Base-by-base conservation (phyloP, 495 filamentous ascomycete genomes). In the Trichocladium uniseriatum region DNA sequence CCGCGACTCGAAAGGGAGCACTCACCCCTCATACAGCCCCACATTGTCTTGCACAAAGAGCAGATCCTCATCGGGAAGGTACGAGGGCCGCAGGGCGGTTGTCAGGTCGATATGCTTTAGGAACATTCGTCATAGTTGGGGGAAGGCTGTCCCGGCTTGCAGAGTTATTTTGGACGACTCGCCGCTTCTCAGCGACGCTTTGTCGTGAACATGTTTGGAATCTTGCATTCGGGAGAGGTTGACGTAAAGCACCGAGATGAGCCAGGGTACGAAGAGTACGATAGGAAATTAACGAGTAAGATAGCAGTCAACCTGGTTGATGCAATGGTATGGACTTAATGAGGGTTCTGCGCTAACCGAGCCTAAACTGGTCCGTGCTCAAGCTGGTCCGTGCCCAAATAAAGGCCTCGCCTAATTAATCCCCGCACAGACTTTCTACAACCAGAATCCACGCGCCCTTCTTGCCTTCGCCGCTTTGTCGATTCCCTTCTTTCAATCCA, bases 31-130 rank as follows among this genome's bases (percentile, higher is more conserved):
- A 70, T 99, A 99, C 54, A 99, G 73, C 57, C 94, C 92, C 60
- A 97, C 92, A 66, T 85, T 86, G 77, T 96, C 87, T 69, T 95
- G 89, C 51, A 99, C 89, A 71, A 96, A 97, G 49, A 97, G 79
- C 27, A 96, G 72, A 50, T 76, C 73, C 66, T 97, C 92, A 70
- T 95, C 94, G 53, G 89, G 86, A 40, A 94, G 76, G 51, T 95
- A 81, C 44, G 81, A 81, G 37, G 92, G 92, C 72, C 94, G 85
- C 62, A 95, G 79, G 51, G 92, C 92, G 67, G 89, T 94, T 7
- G 94, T 97, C 57, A 99, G 78, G 68, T 96, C 90, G 59, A 97
- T 75, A 60, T 82, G 80, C 74, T 91, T 90, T 77, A 96, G 80
- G 75, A 90, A 91, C 89, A 94, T 94, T 76, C 87, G 87, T 70